A percentile compares a stretch with the other conserved stretches of the same genome.
phyloP scores from a whole-genome alignment of 352 stramenopile species.

The Phytophthora fragariaefolia region DNA sequence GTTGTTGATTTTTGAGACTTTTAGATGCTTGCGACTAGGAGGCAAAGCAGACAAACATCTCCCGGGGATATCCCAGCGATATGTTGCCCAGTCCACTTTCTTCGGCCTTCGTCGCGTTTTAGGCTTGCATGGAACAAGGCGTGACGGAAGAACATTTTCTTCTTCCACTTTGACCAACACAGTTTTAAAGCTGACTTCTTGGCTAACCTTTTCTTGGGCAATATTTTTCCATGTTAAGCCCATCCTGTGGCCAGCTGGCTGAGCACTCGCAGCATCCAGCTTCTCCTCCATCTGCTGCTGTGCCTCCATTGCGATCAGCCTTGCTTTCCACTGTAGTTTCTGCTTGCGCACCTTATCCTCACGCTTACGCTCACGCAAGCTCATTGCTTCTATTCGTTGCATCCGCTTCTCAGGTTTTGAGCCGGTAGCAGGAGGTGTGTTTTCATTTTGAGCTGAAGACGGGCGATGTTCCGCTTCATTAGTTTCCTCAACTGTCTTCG shows the following conservation, averaged over 20 bases:
- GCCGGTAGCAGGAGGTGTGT: not conserved
- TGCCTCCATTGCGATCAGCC: conserved; percentile 66
- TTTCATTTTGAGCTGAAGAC: not conserved
- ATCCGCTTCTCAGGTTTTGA: conserved; percentile 26
- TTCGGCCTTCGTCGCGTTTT: conserved; percentile 34
- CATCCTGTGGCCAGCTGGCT: not conserved
- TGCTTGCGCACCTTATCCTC: conserved; percentile 31
- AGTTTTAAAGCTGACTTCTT: conserved; percentile 17
- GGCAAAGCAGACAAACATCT: conserved; percentile 21
- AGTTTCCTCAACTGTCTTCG: not conserved
- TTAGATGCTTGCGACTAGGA: conserved; percentile 30
- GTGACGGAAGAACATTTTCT: conserved; percentile 42
- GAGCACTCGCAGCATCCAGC: not conserved
- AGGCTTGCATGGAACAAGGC: conserved; percentile 35
- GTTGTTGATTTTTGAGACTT: conserved; percentile 47
- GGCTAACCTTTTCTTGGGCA: not conserved
- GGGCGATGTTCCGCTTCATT: not conserved
- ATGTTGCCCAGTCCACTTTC: conserved; percentile 32
- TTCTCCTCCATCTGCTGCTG: conserved; percentile 46
- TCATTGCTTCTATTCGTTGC: conserved; percentile 32
- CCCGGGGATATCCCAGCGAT: conserved; percentile 27
- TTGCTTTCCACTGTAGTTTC: conserved; percentile 51
- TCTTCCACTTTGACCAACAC: conserved; percentile 31
- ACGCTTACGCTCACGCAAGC: conserved; percentile 31
- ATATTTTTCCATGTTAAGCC: not conserved